phyloP scores from a whole-genome alignment of 2,329 filamentous ascomycete genomes.

The Acrocalymma vagum region DNA sequence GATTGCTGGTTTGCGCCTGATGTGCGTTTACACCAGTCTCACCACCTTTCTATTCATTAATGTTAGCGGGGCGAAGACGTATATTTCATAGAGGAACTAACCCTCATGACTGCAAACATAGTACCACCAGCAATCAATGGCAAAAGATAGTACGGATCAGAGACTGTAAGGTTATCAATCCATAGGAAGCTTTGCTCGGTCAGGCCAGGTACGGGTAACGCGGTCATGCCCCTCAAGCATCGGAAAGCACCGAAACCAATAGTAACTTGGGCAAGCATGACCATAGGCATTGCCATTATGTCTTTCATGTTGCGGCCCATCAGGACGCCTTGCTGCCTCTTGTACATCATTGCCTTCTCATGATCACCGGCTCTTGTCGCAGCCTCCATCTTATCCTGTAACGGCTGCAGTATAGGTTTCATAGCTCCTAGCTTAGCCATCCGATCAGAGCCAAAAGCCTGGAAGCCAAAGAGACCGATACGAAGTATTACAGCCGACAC shows the following conservation, averaged over 20 bases:
- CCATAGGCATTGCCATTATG: slow-evolving; percentile 55
- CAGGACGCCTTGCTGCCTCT: slow-evolving; percentile 60
- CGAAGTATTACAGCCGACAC: slow-evolving; percentile 72
- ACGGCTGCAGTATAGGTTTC: slow-evolving; percentile 63
- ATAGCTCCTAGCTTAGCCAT: slow-evolving; percentile 69
- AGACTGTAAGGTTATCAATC: slow-evolving; percentile 78
- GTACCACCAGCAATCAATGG: slow-evolving; percentile 68
- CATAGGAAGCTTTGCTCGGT: slow-evolving; percentile 76
- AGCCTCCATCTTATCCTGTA: slow-evolving; percentile 63
- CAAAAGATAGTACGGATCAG: slow-evolving; percentile 81
- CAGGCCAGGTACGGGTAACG: slow-evolving; percentile 82
- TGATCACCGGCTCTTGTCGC: slow-evolving; percentile 56
- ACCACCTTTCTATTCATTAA: slow-evolving; percentile 54
- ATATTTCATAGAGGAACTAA: no score
- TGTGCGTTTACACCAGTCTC: slow-evolving; percentile 53
- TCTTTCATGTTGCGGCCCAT: slow-evolving; percentile 49
- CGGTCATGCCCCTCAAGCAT: slow-evolving; percentile 75
- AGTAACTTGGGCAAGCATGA: slow-evolving; percentile 69
- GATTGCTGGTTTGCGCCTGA: slow-evolving; percentile 38
- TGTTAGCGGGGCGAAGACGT: slow-evolving; percentile 39
- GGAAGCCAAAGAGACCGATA: slow-evolving; percentile 67
- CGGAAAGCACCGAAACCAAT: slow-evolving; percentile 85
- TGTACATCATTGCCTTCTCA: slow-evolving; percentile 39
- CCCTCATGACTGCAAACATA: slow-evolving; percentile 67
- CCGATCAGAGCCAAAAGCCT: slow-evolving; percentile 68